Conservation (phyloP, 2,329 filamentous ascomycete genomes). For the Pyrenophora tritici-repentis region DNA sequence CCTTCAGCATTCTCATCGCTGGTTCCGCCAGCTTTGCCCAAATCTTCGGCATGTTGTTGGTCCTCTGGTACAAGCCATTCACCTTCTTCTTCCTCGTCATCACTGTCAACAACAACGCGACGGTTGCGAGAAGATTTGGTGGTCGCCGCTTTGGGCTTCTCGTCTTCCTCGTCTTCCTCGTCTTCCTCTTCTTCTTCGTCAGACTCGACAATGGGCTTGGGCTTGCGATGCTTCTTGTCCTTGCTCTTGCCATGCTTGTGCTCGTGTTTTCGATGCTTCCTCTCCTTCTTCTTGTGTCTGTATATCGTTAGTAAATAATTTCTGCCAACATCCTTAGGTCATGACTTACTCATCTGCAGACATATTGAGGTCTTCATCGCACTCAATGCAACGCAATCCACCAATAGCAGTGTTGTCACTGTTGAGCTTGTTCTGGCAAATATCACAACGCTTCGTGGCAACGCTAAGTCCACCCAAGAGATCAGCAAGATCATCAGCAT, state of each 20-base stretch:
- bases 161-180: slow-evolving; percentile 20
- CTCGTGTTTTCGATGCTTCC: slow-evolving; percentile 54
- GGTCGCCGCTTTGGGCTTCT: slow-evolving; percentile 16
- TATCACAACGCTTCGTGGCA: slow-evolving; percentile 76
- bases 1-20: slow-evolving; percentile 88
- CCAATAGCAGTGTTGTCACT: slow-evolving; percentile 59
- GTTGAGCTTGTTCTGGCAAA: slow-evolving; percentile 74
- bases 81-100: slow-evolving; percentile 68
- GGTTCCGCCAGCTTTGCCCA: slow-evolving; percentile 80
- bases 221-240: slow-evolving; percentile 40
- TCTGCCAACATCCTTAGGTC: slow-evolving; percentile 26
- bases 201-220: slow-evolving; percentile 32
- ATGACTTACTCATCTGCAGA: slow-evolving; percentile 47
- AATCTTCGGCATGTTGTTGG: slow-evolving; percentile 63
- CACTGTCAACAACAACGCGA: slow-evolving; percentile 65
- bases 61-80: slow-evolving; percentile 79
- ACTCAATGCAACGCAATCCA: slow-evolving; percentile 70
- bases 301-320: slow-evolving; percentile 39
- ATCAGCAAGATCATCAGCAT: slow-evolving; percentile 82
- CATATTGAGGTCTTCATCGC: slow-evolving; percentile 73
- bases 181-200: slow-evolving; percentile 35
- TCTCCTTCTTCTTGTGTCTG: slow-evolving; percentile 32
- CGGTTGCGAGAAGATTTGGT: slow-evolving; percentile 36
- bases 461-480: slow-evolving; percentile 85
- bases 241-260: slow-evolving; percentile 33